Evolutionary conservation across 2,329 filamentous ascomycete genomes (phyloP), one percentile per base, ranked within the genome.

Genomic region (Xylaria sp.): DNA sequence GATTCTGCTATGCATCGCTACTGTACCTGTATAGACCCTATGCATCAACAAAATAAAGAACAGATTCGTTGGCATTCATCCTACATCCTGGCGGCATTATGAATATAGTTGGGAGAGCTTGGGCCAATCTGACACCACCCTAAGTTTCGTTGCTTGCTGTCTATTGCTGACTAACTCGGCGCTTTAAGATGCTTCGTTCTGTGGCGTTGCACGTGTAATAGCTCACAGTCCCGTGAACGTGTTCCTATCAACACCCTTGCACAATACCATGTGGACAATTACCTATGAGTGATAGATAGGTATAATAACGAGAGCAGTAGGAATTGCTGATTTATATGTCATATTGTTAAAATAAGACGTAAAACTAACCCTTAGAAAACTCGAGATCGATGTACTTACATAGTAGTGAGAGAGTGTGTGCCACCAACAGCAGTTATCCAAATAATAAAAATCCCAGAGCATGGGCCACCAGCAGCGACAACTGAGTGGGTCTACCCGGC

Each of bases 391-490:
- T 20, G 10, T 30, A n/a, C 28, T 6, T 30, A 30, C 28, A 6
- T 30, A 30, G n/a, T n/a, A n/a, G n/a, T n/a, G n/a, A n/a, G n/a
- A n/a, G n/a, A n/a, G n/a, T n/a, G n/a, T n/a, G n/a, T n/a, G n/a
- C n/a, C n/a, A n/a, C n/a, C n/a, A n/a, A n/a, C n/a, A n/a, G n/a
- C n/a, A n/a, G n/a, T n/a, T n/a, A n/a, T n/a, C n/a, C n/a, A n/a
- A n/a, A n/a, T n/a, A n/a, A n/a, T n/a, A n/a, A 34, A 41, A 36
- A 13, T 15, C 32, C 30, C 25, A 36, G 43, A 70, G 67, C 66
- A 73, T 65, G 60, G 69, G 70, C 72, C 72, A 71, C 10, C 36
- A 13, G 12, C 15, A 12, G n/a, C 23, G 23, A 39, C 23, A 36
- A 32, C 23, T n/a, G 30, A 25, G 36, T 41, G 45, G 50, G 45